Evolutionary conservation across 495 filamentous ascomycete species (phyloP), one percentile per base, ranked within the genome.

Genomic region (Bombardia bombarda): DNA sequence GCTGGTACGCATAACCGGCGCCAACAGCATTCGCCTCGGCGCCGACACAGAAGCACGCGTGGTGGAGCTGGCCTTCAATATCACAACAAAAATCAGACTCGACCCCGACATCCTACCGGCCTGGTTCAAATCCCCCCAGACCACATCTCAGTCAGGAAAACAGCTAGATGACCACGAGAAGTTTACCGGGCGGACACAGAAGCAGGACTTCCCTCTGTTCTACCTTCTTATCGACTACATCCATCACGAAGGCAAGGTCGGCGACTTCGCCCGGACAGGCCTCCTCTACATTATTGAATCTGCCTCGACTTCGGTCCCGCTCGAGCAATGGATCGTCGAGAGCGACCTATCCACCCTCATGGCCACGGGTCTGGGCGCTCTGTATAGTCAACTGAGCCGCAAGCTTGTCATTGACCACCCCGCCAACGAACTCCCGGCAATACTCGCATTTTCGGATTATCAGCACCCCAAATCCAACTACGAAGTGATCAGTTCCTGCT

Each of bases 241-340:
- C 24, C 89, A 99, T 56, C 83, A 90, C 46, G 89, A 95, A 43
- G 89, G 90, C 34, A 79, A 86, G 24, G 81, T 90, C 16, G 92
- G 92, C 18, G 92, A 99, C 61, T 99, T 99, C 67, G 90, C 93
- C n/a, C 74, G 92, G 38, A 99, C 90, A 0, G 92, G 92, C 0
- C 63, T 99, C 38, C 74, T 99, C 7, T 97, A 99, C 58, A 82
- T 99, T 44, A 93, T 97, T 49, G 92, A 97, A 62, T 84, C 87
- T 2, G 87, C 90, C 2, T 90, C 87, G 2, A 81, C 79, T 40
- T 93, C 87, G 0, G 73, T 80, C 24, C 72, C 77, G 31, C 61
- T 99, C 37, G 93, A 97, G 63, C 83, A 85, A 53, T 99, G 92
- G 92, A 80, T 99, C 36, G 87, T 97, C 35, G 87, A 94, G 56